Percentiles rank a stretch among this genome's conserved stretches.
These are phyloP conservation scores for Vitis riparia DNA, from an alignment of 164 flowering plant genomes.

Conservation along the genomic window DNA sequence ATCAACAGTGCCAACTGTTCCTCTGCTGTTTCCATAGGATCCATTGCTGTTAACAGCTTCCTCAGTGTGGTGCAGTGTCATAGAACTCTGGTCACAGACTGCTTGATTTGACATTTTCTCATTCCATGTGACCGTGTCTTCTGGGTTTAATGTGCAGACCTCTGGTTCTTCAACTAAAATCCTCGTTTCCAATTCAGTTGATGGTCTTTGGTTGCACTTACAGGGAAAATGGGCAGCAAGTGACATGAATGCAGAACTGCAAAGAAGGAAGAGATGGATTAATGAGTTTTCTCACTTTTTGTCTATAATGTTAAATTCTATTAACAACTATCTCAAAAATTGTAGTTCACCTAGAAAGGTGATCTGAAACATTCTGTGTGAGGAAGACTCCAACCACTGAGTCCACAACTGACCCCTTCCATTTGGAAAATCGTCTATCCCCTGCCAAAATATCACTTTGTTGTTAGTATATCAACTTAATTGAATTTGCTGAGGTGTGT, in stretches of 20 bases:
- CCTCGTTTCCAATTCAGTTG: constrained; percentile 23
- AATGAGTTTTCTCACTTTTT: not conserved
- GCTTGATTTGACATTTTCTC: not conserved
- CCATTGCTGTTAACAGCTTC: constrained; percentile 30
- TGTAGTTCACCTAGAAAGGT: constrained; percentile 61
- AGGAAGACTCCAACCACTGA: constrained; percentile 78
- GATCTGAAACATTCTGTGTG: constrained; percentile 82
- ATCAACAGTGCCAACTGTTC: constrained; percentile 6
- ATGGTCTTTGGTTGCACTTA: constrained; percentile 11
- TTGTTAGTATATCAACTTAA: not conserved
- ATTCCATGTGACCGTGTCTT: constrained; percentile 7
- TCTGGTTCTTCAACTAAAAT: constrained; percentile 28
- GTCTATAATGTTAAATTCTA: not conserved
- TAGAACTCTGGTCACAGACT: constrained; percentile 20
- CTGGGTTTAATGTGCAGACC: constrained; percentile 24
- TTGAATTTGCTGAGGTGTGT: too few relatives aligned
- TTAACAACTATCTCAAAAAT: not conserved
- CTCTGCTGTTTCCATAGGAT: constrained; percentile 11
- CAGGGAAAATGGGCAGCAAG: constrained; percentile 63
- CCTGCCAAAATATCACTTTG: constrained; percentile 28
- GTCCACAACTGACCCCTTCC: constrained; percentile 84
- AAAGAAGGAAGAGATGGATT: constrained; percentile 8
- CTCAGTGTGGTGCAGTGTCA: constrained; percentile 19
- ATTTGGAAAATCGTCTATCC: constrained; percentile 67
- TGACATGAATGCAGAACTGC: constrained; percentile 81